Base-by-base conservation (phyloP, 1,284 basidiomycete species). In the Melampsora occidentalis region DNA sequence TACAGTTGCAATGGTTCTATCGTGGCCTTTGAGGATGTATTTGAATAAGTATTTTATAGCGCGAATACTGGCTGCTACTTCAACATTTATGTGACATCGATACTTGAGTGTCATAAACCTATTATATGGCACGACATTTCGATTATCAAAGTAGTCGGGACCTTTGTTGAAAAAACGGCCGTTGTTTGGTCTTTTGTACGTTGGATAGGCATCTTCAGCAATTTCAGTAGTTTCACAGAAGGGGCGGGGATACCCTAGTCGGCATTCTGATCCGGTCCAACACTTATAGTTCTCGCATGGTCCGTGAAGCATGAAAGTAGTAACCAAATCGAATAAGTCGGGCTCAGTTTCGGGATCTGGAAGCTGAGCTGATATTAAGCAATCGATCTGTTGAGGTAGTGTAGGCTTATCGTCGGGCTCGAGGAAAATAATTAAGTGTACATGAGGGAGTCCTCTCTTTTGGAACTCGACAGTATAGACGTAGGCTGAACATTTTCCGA, bases 21-120 rank as follows among this genome's bases (percentile, higher is more conserved):
- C 86, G 31, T 79, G 71, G 0, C n/a, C n/a, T n/a, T n/a, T n/a
- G n/a, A n/a, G n/a, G n/a, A n/a, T n/a, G n/a, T n/a, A 87, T 76
- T 87, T 87, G 81, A 84, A 83, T 2, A 84, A 76, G 77, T 87
- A 87, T 77, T 86, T 86, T 77, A 85, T 69, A 0, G 66, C 42
- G 12, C 33, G 18, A 6, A 51, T 68, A 7, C 46, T 33, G 2
- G n/a, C n/a, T 28, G 66, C 39, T 2, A 68, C 46, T 14, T 68
- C 66, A 2, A 68, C 22, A 14, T 68, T 68, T 1, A 68, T 31
- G 16, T 68, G 66, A 25, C 66, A 68, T 2, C 53, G n/a, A 12
- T 31, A 25, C n/a, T 5, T 25, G 9, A 68, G 1, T 5, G 22
- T 31, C 5, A 68, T 2, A 16, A 25, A 48, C 6, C 14, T 28